Percentiles rank a stretch among this genome's conserved stretches.
phyloP scores from a whole-genome alignment of 306 rosid genomes.

The Senna tora region DNA sequence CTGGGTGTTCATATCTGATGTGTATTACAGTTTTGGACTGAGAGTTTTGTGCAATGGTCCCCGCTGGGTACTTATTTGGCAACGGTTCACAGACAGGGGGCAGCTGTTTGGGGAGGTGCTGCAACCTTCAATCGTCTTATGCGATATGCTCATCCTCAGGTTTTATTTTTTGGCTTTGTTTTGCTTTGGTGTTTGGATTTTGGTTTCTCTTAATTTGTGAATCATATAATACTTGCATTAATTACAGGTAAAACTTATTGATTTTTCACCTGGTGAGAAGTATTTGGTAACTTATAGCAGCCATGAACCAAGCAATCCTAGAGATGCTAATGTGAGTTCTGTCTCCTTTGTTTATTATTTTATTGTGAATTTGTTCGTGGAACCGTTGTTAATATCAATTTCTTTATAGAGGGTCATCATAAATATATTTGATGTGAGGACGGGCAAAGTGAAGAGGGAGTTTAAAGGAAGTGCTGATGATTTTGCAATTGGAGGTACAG shows the following conservation, averaged over 20 bases:
- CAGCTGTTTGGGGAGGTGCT: slow-evolving; percentile 95
- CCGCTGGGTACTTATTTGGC: slow-evolving; percentile 87
- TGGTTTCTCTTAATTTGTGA: not conserved
- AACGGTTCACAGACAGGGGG: slow-evolving; percentile 88
- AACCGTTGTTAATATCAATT: slow-evolving; percentile 37
- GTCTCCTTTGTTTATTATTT: slow-evolving; percentile 23
- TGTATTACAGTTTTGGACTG: slow-evolving; percentile 78
- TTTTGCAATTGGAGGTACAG: slow-evolving; percentile 82
- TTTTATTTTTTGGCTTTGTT: slow-evolving; percentile 13
- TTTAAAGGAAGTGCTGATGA: slow-evolving; percentile 89
- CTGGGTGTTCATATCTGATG: slow-evolving; percentile 25
- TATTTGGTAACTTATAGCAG: slow-evolving; percentile 87
- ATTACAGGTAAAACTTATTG: slow-evolving; percentile 79
- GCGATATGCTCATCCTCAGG: slow-evolving; percentile 95
- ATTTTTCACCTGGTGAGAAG: slow-evolving; percentile 88
- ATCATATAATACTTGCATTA: not conserved
- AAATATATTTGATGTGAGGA: slow-evolving; percentile 87
- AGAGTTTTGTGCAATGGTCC: slow-evolving; percentile 94
- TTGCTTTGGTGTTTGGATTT: slow-evolving; percentile 1
- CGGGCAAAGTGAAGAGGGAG: slow-evolving; percentile 90
- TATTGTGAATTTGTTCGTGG: not conserved
- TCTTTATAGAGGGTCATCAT: slow-evolving; percentile 72
- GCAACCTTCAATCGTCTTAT: slow-evolving; percentile 69
- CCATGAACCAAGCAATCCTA: slow-evolving; percentile 89
- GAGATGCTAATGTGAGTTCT: slow-evolving; percentile 78